These are phyloP conservation scores for Phytophthora sp. DNA, from an alignment of 352 stramenopile species.

Conservation along the genomic window DNA sequence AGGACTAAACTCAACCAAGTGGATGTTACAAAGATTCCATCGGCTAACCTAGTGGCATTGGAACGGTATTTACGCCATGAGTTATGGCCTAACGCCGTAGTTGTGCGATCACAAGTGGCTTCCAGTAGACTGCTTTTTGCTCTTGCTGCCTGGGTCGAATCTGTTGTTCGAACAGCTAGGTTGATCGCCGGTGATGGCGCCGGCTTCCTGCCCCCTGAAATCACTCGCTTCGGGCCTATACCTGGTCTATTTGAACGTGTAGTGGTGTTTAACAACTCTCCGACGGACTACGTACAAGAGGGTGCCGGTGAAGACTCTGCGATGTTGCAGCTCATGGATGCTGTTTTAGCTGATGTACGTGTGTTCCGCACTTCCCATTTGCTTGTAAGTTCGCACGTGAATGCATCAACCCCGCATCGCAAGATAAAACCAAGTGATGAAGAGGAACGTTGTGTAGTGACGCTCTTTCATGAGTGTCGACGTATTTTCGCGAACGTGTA, in stretches of 20 bases:
- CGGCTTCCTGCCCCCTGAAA: constrained; percentile 44
- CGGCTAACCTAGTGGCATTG: constrained; percentile 64
- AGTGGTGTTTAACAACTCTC: constrained; percentile 54
- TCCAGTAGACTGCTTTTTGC: constrained; percentile 45
- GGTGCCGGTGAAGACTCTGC: constrained; percentile 30
- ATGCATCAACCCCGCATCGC: not conserved
- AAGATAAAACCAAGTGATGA: constrained; percentile 20
- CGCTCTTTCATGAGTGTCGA: constrained; percentile 73
- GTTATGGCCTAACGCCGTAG: constrained; percentile 50
- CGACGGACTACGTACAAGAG: constrained; percentile 8
- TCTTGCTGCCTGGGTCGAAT: constrained; percentile 63
- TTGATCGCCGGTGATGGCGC: constrained; percentile 44
- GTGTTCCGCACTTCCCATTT: constrained; percentile 63
- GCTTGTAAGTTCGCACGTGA: constrained; percentile 25
- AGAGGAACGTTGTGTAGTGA: constrained; percentile 61
- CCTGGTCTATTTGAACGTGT: constrained; percentile 72
- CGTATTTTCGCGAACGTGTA: constrained; percentile 76
- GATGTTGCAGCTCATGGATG: constrained; percentile 61
- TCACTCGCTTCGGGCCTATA: constrained; percentile 59
- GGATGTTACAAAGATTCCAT: constrained; percentile 42
- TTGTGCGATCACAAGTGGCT: constrained; percentile 31
- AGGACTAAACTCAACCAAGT: constrained; percentile 53
- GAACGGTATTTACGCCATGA: constrained; percentile 56
- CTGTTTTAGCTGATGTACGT: constrained; percentile 62
- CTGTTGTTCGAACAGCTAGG: constrained; percentile 33